Base-by-base conservation (phyloP, 1,139 yeast species). In the Chernovozyma sophiae-reginae region DNA sequence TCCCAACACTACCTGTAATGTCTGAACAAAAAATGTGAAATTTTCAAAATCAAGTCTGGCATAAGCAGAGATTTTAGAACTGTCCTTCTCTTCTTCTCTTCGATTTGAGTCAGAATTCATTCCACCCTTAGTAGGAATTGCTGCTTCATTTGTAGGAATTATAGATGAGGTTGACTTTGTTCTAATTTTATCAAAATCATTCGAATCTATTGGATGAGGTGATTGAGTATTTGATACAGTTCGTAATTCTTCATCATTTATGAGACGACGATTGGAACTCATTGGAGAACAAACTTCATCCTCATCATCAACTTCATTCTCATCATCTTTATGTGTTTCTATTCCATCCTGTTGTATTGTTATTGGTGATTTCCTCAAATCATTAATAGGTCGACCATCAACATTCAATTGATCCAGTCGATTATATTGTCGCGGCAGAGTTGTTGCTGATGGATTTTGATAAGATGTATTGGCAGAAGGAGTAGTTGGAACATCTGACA, bases 11-110 rank as follows among this genome's bases (percentile, higher is more conserved):
- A 92, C 96, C 56, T 92, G 97, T 51, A 92, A 71, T 1, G 98
- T 92, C 60, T 92, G 98, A 3, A 92, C 96, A 51, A 89, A 92
- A 58, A 94, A 92, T 3, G 96, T 87, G 56, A 83, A 90, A 46
- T 87, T 81, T 43, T 86, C 96, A 59, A 92, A 92, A 56, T 92
- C 97, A 30, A 92, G 65, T 47, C 96, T 73, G 2, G 98, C 98
- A 56, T 92, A 92, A 1, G 98, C 98, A 8, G 90, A 84, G 11
- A 92, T 86, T 42, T 79, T 74, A 5, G 86, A 58, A 17, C 40
- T 42, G 22, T 55, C 58, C 20, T 56, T 56, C 11, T 55, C 56
- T 2, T 48, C 52, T 2, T 53, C 46, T 11, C 38, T 31, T 6
- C 32, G 36, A 6, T 4, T 8, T 15, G 30, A 18, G 28, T 8